A percentile compares a stretch with the other conserved stretches of the same genome.
Conservation (phyloP, 192 early-diverging fungal species). For the Backusella tarrabulga region DNA sequence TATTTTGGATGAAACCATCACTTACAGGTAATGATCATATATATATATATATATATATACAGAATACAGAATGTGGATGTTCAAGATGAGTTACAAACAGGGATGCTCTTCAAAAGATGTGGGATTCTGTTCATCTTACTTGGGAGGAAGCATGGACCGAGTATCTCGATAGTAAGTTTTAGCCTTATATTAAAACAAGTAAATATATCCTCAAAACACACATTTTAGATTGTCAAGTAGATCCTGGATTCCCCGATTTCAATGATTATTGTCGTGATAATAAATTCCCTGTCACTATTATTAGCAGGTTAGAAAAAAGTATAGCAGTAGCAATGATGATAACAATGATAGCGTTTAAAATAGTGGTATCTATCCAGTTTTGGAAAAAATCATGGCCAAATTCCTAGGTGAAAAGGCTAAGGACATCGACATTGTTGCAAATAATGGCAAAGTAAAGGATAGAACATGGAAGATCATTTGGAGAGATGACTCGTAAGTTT, state of each 20-base stretch:
- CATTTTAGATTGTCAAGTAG: slow-evolving; percentile 50
- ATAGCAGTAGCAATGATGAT: background rate
- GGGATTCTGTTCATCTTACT: slow-evolving; percentile 34
- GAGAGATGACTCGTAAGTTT: slow-evolving; percentile 52
- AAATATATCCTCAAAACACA: background rate
- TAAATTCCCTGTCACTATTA: slow-evolving; percentile 59
- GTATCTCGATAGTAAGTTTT: slow-evolving; percentile 24
- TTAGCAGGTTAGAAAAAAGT: slow-evolving; percentile 43
- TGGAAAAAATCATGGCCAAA: slow-evolving; percentile 50
- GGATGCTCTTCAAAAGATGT: slow-evolving; percentile 36
- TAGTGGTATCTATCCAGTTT: slow-evolving; percentile 54
- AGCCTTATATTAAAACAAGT: background rate
- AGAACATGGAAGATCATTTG: slow-evolving; percentile 63
- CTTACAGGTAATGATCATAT: slow-evolving; percentile 37
- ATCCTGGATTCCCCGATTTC: slow-evolving; percentile 60
- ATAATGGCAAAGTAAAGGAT: slow-evolving; percentile 43
- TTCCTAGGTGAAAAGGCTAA: slow-evolving; percentile 47
- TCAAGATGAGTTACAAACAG: background rate
- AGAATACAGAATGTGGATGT: no score
- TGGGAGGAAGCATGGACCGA: slow-evolving; percentile 42
- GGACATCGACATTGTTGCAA: slow-evolving; percentile 60
- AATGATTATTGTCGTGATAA: slow-evolving; percentile 48
- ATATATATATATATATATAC: background rate
- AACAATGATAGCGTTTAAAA: slow-evolving; percentile 12
- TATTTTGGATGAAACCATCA: slow-evolving; percentile 41